Evolutionary conservation across 2,329 filamentous ascomycete genomes (phyloP).

Genomic region (Neocucurbitaria cava): DNA sequence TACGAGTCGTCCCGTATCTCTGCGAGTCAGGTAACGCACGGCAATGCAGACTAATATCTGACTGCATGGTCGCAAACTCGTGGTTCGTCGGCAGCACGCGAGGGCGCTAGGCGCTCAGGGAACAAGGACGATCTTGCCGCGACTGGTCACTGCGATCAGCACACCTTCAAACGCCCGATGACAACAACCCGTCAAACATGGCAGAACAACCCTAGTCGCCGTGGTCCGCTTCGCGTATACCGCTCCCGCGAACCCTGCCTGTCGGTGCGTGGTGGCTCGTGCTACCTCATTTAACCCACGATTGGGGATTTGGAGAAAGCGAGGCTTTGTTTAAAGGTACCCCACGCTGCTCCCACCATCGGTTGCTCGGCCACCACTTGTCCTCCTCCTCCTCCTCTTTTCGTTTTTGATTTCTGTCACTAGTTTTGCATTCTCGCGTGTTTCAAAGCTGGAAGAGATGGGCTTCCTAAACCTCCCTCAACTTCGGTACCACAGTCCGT

Average conservation of each 20-base stretch:
- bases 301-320: background rate
- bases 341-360: background rate
- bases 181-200: background rate
- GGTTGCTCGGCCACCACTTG: background rate
- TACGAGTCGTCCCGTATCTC: no score
- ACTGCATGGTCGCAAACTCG: background rate
- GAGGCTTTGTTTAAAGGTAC: background rate
- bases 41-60: background rate
- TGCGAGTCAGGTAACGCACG: conserved; percentile 1
- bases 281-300: background rate
- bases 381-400: no score
- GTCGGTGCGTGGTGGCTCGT: background rate
- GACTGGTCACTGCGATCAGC: conserved; percentile 1
- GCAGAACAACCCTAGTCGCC: conserved; percentile 8
- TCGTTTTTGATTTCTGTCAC: no score
- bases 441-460: conserved; percentile 20
- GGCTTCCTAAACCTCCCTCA: conserved; percentile 32
- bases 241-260: background rate
- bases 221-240: background rate
- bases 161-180: background rate
- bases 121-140: conserved; percentile 5
- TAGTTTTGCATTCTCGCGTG: background rate
- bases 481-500: conserved; percentile 38
- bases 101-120: background rate
- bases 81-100: background rate